Conservation (phyloP, 306 rosid genomes). For the Erythrophleum fordii region DNA sequence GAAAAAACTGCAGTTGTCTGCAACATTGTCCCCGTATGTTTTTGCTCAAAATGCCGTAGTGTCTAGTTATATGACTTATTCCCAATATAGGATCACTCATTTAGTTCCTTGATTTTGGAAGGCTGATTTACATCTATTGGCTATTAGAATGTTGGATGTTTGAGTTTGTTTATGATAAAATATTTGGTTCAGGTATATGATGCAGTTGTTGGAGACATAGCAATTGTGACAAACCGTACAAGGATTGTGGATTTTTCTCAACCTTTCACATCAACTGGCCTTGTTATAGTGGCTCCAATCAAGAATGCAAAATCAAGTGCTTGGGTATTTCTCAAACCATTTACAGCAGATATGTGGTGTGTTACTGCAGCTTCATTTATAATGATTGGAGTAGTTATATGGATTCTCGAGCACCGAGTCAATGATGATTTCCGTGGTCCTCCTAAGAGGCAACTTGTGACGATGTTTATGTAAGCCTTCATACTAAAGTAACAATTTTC, state of each 20-base stretch:
- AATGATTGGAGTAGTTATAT: conserved; percentile 76
- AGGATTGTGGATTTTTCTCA: conserved; percentile 86
- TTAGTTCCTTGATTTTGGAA: conserved; percentile 26
- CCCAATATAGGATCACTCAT: conserved; percentile 16
- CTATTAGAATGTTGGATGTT: conserved; percentile 14
- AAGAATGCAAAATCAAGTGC: conserved; percentile 62
- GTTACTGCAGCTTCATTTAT: conserved; percentile 75
- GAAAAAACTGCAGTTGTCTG: not conserved
- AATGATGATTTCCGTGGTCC: conserved; percentile 93
- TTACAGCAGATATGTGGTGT: conserved; percentile 88
- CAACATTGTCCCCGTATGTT: not conserved
- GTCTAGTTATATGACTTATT: not conserved
- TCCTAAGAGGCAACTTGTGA: conserved; percentile 79
- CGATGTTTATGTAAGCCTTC: conserved; percentile 73
- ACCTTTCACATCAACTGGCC: conserved; percentile 86
- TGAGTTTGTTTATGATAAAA: conserved; percentile 31
- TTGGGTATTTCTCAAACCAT: conserved; percentile 93
- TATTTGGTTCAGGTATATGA: conserved; percentile 67
- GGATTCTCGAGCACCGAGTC: conserved; percentile 95
- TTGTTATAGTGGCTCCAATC: conserved; percentile 89
- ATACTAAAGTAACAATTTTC: conserved; percentile 11
- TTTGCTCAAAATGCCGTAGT: not conserved
- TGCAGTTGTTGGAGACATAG: conserved; percentile 96
- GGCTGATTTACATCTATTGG: conserved; percentile 22
- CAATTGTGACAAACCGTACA: conserved; percentile 89